These are phyloP conservation scores for Nothomitra cinnamomea DNA, from an alignment of 2,329 filamentous ascomycete genomes.

Conservation along the genomic window DNA sequence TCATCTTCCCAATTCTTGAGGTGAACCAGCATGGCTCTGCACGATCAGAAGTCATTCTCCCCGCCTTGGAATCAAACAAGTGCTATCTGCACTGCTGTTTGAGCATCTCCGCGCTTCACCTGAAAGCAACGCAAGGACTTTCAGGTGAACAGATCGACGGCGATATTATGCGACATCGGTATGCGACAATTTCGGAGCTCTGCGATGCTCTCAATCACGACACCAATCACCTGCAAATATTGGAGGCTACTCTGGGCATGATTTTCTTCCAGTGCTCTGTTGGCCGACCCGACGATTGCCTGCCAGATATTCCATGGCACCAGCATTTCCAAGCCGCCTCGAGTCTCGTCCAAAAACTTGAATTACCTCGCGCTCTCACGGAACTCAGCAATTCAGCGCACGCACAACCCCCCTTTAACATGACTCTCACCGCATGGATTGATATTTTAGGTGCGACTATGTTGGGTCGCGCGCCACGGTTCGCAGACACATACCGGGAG, in stretches of 20 bases:
- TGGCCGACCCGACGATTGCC: slow-evolving; percentile 64
- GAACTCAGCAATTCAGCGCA: slow-evolving; percentile 34
- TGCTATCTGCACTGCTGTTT: slow-evolving; percentile 91
- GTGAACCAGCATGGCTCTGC: slow-evolving; percentile 74
- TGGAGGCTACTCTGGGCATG: slow-evolving; percentile 84
- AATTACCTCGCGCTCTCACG: slow-evolving; percentile 50
- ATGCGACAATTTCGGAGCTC: slow-evolving; percentile 69
- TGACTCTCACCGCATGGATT: slow-evolving; percentile 88
- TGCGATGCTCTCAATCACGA: slow-evolving; percentile 69
- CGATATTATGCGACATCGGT: slow-evolving; percentile 85
- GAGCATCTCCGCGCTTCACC: slow-evolving; percentile 80
- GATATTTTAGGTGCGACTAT: slow-evolving; percentile 93
- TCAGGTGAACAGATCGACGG: slow-evolving; percentile 61
- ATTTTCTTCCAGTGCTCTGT: slow-evolving; percentile 94
- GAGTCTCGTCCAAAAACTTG: slow-evolving; percentile 69
- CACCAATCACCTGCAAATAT: slow-evolving; percentile 68
- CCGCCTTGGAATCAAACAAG: slow-evolving; percentile 78
- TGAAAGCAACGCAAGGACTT: slow-evolving; percentile 58
- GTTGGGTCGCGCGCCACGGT: slow-evolving; percentile 67
- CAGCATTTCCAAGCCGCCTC: slow-evolving; percentile 89
- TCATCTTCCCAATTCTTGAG: slow-evolving; percentile 85
- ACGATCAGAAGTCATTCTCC: slow-evolving; percentile 66
- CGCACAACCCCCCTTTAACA: slow-evolving; percentile 70
- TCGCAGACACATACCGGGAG: slow-evolving; percentile 88
- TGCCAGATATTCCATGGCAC: slow-evolving; percentile 90